Evolutionary conservation across 345 rosid genomes (phyloP), one percentile per base, ranked within the genome.

Genomic region (Eucalyptus fibrosa): DNA sequence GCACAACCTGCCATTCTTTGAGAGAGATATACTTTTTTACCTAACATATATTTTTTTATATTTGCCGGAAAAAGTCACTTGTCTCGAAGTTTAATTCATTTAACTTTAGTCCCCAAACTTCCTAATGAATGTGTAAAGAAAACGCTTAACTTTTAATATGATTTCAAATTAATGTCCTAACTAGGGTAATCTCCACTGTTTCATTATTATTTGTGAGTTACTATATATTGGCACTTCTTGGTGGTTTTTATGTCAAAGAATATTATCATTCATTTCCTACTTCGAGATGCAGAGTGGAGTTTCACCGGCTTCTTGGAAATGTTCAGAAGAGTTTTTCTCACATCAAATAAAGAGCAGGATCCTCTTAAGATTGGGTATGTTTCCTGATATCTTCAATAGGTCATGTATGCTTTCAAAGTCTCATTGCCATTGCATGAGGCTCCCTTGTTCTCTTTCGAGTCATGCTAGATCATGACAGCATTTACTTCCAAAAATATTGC

Each of bases 241-340:
- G 34, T 67, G 69, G 42, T 62, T 67, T 83, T 18, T 42, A 32
- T 50, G 40, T 26, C 67, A 15, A 83, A 9, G 42, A 90, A 23
- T 30, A 6, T 87, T 51, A 49, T 83, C 72, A 77, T 32, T 88
- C 89, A 45, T 37, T 50, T 50, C n/a, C 88, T 12, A 86, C 56
- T 80, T 90, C 10, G 89, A 89, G 65, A 89, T 88, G 91, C 86
- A 96, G 98, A 96, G 92, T 92, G 94, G 95, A 92, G 92, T 91
- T 87, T 95, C 97, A 69, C 98, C 96, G 50, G 99, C 99, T 90
- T 94, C 98, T 34, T 97, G 99, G 99, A 96, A 95, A 94, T 97
- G 99, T 94, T 96, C 98, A 7, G 99, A 97, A 92, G 99, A 96
- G 72, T 96, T 94, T 88, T 95, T 97, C 56, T 92, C 96, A 44